Base-by-base conservation (phyloP, 106 monocot genomes). In the Allium fistulosum region DNA sequence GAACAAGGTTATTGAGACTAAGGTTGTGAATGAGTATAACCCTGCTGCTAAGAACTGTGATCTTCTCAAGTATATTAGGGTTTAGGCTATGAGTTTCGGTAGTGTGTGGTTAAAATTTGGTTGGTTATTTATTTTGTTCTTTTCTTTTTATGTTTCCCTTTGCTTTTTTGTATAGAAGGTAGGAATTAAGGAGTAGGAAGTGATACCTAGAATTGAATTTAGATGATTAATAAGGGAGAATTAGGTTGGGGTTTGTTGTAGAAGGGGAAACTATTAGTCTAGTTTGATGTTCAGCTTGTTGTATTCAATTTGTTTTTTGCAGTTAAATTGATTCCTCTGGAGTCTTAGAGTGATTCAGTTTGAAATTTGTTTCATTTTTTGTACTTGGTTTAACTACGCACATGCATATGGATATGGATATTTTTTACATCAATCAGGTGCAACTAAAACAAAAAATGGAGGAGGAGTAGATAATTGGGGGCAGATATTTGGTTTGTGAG, bases 21-120 rank as follows among this genome's bases (percentile, higher is more conserved):
- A 11, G 45, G 69, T 58, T 7, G 12, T 47, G 59, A 51, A 70
- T 57, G 63, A 74, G 0, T 71, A 67, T 13, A 56, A 16, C 14
- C 58, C 67, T 15, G 75, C 75, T 4, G 53, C 62, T 66, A 79
- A 81, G 79, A 72, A 72, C 45, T 84, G 85, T 51, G 85, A 86
- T 47, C 83, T 93, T 18, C 83, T 89, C 57, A 64, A 81, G 86
- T 61, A 63, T 77, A 83, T 89, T 67, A 26, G 53, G 86, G 13
- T 55, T 15, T 55, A 55, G 53, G 11, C 13, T 5, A 6, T 26
- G 68, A 66, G 53, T 67, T 46, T 75, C 51, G 75, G 27, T 67
- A 11, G 6, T n/a, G 12, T 49, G 50, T 65, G 27, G 17, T 55
- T 61, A 26, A 37, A 10, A 22, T 49, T 53, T 51, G 13, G 1